Evolutionary conservation across 768 basidiomycete species (phyloP), one percentile per base, ranked within the genome.

Genomic region (Boletales sp.): DNA sequence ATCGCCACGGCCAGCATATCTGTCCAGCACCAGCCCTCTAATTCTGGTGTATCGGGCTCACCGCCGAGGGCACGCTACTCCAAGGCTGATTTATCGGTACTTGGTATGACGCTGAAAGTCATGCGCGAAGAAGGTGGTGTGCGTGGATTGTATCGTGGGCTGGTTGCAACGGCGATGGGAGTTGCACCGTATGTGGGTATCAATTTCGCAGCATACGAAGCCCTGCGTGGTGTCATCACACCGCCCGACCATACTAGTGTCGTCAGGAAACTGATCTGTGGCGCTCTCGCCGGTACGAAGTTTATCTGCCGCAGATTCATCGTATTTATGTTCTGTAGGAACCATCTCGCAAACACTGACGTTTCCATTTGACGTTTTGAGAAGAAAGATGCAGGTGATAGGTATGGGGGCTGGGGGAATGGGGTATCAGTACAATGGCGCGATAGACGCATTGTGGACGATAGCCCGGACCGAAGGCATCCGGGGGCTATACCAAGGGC

Each of bases 171-270:
- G 0, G 86, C 90, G 4, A 74, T 88, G 46, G 92, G 94, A 4
- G 91, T 97, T 36, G 94, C 94, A 14, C 94, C 94, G 4, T 88
- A 88, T 56, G 85, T 88, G 18, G 83, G 91, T 12, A 86, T 94
- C 66, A 97, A 97, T 67, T 97, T 97, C 67, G 89, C 92, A n/a
- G 75, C 91, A 27, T 97, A 97, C 62, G 95, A 98, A 68, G 77
- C 84, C 41, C 63, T 91, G 63, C 78, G 87, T 47, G 83, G 86
- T 3, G 58, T 84, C 40, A 74, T 90, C 54, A 92, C 86, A 24
- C 88, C 87, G n/a, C 90, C 90, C 4, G 90, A 86, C 34, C 84
- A 89, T 73, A 83, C 64, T 57, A 83, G 69, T 45, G 73, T 84
- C 39, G 57, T 74, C 43, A 74, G 87, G 57, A 94, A 95, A 68